Evolutionary conservation across 1,284 basidiomycete genomes (phyloP).

Genomic region (Ustilago shanxiensis): DNA sequence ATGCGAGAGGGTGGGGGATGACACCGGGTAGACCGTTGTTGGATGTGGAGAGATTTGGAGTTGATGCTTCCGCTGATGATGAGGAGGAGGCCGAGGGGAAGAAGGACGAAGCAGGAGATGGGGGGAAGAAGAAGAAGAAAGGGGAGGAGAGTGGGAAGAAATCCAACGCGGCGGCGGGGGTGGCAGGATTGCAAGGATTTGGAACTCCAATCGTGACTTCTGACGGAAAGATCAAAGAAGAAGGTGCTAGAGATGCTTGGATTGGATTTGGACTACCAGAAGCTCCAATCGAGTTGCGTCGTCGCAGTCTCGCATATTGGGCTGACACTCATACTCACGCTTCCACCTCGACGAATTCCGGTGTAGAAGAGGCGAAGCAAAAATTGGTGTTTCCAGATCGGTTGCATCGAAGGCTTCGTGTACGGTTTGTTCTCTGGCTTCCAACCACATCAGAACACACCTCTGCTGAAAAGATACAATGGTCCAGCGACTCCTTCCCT

Average conservation of each 20-base stretch:
- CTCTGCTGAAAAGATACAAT: conserved; percentile 12
- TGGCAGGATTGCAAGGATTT: conserved; percentile 49
- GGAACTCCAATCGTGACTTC: conserved; percentile 57
- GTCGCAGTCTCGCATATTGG: conserved; percentile 60
- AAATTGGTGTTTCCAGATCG: conserved; percentile 60
- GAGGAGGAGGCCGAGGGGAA: conserved; percentile 7
- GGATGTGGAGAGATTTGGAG: conserved; percentile 57
- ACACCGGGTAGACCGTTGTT: conserved; percentile 59
- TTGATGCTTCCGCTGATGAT: conserved; percentile 5
- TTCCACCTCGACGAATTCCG: not conserved
- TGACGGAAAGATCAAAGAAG: conserved; percentile 58
- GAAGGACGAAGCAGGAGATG: not conserved
- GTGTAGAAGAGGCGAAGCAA: not conserved
- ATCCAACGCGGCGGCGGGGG: not conserved
- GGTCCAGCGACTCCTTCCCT: conserved; percentile 35
- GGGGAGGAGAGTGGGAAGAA: not conserved
- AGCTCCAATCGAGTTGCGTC: conserved; percentile 44
- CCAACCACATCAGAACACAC: not conserved
- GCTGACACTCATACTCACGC: conserved; percentile 22
- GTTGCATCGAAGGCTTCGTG: conserved; percentile 44
- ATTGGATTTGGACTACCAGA: conserved; percentile 62
- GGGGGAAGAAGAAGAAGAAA: conserved; percentile 10
- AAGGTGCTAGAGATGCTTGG: conserved; percentile 64
- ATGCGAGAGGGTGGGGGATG: conserved; percentile 57
- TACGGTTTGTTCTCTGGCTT: conserved; percentile 44